phyloP scores from a whole-genome alignment of 176 grass and related monocot genomes.

The Dendrocalamus sinicus region DNA sequence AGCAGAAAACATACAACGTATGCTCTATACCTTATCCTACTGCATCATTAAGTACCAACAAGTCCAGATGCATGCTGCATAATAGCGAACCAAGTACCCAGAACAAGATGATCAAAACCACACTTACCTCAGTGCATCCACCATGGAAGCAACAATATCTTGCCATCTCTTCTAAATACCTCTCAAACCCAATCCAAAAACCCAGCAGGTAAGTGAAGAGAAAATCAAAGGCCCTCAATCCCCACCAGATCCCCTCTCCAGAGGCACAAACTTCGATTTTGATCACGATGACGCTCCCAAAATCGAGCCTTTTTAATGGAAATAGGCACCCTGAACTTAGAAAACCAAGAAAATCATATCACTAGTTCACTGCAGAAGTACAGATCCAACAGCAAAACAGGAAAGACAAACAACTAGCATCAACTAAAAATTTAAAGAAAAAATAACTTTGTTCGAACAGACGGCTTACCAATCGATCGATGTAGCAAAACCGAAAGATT shows the following conservation, averaged over 20 bases:
- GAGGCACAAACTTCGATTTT: neutral
- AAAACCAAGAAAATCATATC: neutral
- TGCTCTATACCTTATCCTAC: neutral
- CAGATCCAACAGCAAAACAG: constrained; percentile 37
- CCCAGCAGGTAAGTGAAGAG: neutral
- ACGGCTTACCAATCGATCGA: neutral
- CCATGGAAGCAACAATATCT: constrained; percentile 47
- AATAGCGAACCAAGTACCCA: neutral
- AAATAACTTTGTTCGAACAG: neutral
- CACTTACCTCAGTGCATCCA: constrained; percentile 38
- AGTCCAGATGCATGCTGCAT: neutral
- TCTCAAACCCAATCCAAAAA: neutral
- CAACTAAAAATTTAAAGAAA: neutral
- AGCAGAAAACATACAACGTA: neutral
- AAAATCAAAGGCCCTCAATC: constrained; percentile 7
- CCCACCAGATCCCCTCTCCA: constrained; percentile 13
- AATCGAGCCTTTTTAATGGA: constrained; percentile 53
- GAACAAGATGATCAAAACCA: constrained; percentile 16
- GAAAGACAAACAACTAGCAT: neutral
- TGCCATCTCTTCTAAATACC: constrained; percentile 29
- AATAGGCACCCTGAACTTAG: constrained; percentile 26
- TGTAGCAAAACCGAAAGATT: neutral
- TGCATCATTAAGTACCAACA: neutral
- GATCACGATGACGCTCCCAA: constrained; percentile 16
- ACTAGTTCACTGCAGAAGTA: neutral